Conservation (phyloP, 495 filamentous ascomycete genomes). For the Elaphomyces granulatus region DNA sequence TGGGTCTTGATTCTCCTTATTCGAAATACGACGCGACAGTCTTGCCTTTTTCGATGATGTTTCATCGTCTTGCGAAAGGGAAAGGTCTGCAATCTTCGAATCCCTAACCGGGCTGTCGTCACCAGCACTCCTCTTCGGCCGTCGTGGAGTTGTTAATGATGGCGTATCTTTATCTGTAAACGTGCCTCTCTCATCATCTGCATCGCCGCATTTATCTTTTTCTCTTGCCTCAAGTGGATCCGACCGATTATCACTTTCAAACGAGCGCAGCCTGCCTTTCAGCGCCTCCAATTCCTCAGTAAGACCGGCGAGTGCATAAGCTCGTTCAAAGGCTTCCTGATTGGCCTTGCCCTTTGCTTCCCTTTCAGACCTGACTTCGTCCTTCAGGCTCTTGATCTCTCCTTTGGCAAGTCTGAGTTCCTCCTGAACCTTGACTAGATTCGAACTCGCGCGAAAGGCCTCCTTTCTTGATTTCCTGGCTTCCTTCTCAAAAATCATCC, state of each 20-base stretch:
- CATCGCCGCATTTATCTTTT: background rate
- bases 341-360: conserved; percentile 40
- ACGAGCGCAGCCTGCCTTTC: conserved; percentile 43
- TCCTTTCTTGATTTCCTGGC: conserved; percentile 70
- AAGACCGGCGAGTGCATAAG: conserved; percentile 55
- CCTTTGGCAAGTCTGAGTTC: conserved; percentile 58
- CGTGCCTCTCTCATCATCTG: background rate
- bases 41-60: conserved; percentile 50
- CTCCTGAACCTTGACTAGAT: conserved; percentile 64
- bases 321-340: conserved; percentile 63
- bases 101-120: conserved; percentile 11
- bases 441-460: conserved; percentile 66
- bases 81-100: conserved; percentile 22
- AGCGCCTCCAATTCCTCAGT: conserved; percentile 60
- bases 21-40: conserved; percentile 34
- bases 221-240: conserved; percentile 17
- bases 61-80: conserved; percentile 18
- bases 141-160: conserved; percentile 15
- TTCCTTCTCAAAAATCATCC: conserved; percentile 71
- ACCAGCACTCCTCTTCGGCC: conserved; percentile 45
- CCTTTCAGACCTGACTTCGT: conserved; percentile 38
- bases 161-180: background rate
- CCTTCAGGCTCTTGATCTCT: conserved; percentile 35
- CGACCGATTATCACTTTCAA: conserved; percentile 46
- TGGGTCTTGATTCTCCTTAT: conserved; percentile 32